A percentile compares a stretch with the other conserved stretches of the same genome.
Conservation (phyloP, 2,329 filamentous ascomycete species). For the Basipetospora chlamydospora region DNA sequence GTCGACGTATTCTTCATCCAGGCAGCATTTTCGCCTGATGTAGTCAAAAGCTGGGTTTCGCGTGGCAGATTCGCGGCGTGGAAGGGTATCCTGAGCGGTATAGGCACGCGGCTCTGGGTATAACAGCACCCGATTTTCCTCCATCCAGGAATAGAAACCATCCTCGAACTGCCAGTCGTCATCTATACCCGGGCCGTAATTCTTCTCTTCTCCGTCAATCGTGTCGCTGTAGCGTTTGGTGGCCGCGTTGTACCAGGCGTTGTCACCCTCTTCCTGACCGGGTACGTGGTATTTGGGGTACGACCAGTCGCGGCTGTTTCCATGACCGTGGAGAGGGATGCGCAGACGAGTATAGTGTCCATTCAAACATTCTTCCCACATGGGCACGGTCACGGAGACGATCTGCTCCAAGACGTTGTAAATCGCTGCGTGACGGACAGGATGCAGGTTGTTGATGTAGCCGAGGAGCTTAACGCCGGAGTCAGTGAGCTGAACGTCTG, state of each 20-base stretch:
- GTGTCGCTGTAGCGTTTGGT: conserved; percentile 1
- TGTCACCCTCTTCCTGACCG: background rate
- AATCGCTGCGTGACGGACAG: conserved; percentile 19
- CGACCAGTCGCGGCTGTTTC: conserved; percentile 1
- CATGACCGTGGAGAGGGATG: too few species aligned
- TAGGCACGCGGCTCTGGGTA: conserved; percentile 12
- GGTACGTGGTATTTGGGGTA: conserved; percentile 3
- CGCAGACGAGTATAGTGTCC: background rate
- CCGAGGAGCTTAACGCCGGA: conserved; percentile 26
- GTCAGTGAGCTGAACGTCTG: conserved; percentile 26
- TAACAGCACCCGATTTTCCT: conserved; percentile 5
- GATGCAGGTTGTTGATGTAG: conserved; percentile 41
- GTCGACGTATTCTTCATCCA: too few species aligned
- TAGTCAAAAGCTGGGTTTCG: too few species aligned
- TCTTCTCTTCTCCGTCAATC: conserved; percentile 8
- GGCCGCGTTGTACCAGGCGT: background rate
- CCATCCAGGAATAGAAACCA: conserved; percentile 8
- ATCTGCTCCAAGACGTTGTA: conserved; percentile 27
- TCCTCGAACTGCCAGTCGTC: conserved; percentile 9
- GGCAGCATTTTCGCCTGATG: too few species aligned
- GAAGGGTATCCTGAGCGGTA: conserved; percentile 3
- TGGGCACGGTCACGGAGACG: background rate
- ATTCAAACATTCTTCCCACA: conserved; percentile 2
- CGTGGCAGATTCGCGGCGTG: too few species aligned
- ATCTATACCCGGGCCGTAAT: conserved; percentile 4